Base-by-base conservation (phyloP, 257 asterid genomes). In the Przewalskia tangutica region DNA sequence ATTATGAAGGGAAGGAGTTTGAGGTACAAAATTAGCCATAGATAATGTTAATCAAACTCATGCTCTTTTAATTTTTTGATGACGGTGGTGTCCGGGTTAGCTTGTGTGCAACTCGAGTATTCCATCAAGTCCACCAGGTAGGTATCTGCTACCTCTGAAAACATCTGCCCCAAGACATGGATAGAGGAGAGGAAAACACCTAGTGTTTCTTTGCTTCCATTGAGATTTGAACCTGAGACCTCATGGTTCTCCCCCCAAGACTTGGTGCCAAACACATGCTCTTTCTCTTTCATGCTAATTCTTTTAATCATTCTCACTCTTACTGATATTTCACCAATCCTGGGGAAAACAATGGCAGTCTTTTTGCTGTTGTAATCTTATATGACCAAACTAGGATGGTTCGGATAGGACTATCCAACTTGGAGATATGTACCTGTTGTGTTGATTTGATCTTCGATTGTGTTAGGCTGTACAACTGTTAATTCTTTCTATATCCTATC, bases 1-100 rank as follows among this genome's bases (percentile, higher is more conserved):
- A 96, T 81, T 93, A 91, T 17, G 99, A 96, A 82, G 99, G 99
- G 51, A 96, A 96, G 86, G 98, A 96, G 86, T 96, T 94, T 88
- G 99, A 96, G 98, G 98, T 92, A 96, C 73, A 75, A 4, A 48
- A 16, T 46, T 50, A 50, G 80, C 27, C 80, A 23, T 13, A 13
- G 16, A 23, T 14, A 50, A 23, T 50, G 60, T 27, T 42, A 46
- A 23, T 50, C 27, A 27, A 75, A 50, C 8, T 75, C 13, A 4
- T 50, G 46, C 10, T 14, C 23, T 75, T 75, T 50, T 14, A 36
- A 7, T 66, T 9, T 36, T 66, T 66, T 36, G 16, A 36, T 66
- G 76, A 66, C 17, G 32, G 51, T 66, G 27, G 51, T 66, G 76
- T 38, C 27, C 12, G 1, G 27, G 27, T 66, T 42, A 38, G 23